Percentiles rank a stretch among this genome's conserved stretches.
phyloP scores from a whole-genome alignment of 2,329 filamentous ascomycete species.

The Calonectria pseudoreteaudii region DNA sequence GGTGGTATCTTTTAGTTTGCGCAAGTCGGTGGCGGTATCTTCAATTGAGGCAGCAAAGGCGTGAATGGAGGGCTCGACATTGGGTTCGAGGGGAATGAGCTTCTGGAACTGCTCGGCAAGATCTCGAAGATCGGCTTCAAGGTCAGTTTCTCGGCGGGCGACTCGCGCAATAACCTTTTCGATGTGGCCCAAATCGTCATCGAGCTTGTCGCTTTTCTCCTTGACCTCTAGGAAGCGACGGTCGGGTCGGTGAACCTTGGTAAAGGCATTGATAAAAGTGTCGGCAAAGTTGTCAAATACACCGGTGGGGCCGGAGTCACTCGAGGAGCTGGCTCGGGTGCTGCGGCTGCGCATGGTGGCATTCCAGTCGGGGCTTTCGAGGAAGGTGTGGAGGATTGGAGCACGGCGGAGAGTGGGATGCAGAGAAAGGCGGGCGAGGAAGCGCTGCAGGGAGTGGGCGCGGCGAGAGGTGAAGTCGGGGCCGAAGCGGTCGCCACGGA shows the following conservation, averaged over 20 bases:
- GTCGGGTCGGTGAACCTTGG: slow-evolving; percentile 95
- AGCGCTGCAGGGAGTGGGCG: slow-evolving; percentile 90
- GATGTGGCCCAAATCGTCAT: slow-evolving; percentile 91
- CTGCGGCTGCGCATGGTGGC: slow-evolving; percentile 88
- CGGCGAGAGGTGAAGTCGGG: slow-evolving; percentile 90
- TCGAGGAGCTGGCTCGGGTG: slow-evolving; percentile 68
- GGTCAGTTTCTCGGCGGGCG: slow-evolving; percentile 85
- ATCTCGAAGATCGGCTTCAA: slow-evolving; percentile 89
- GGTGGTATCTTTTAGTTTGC: slow-evolving; percentile 86
- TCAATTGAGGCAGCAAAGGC: slow-evolving; percentile 90
- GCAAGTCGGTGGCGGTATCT: slow-evolving; percentile 82
- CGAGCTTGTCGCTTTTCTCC: slow-evolving; percentile 92
- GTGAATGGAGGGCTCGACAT: slow-evolving; percentile 83
- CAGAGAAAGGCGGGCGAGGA: slow-evolving; percentile 85
- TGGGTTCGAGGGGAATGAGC: slow-evolving; percentile 88
- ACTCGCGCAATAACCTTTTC: slow-evolving; percentile 97
- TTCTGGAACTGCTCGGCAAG: slow-evolving; percentile 95
- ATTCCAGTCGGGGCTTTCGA: slow-evolving; percentile 97
- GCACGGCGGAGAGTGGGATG: slow-evolving; percentile 91
- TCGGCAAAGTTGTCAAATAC: slow-evolving; percentile 97
- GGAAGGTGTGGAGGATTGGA: slow-evolving; percentile 85
- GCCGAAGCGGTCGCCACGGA: slow-evolving; percentile 94
- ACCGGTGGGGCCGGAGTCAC: slow-evolving; percentile 67
- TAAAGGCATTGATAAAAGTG: slow-evolving; percentile 96
- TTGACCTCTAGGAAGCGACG: slow-evolving; percentile 93